Conservation (phyloP, 495 filamentous ascomycete genomes). For the Penicillium macrosclerotiorum region DNA sequence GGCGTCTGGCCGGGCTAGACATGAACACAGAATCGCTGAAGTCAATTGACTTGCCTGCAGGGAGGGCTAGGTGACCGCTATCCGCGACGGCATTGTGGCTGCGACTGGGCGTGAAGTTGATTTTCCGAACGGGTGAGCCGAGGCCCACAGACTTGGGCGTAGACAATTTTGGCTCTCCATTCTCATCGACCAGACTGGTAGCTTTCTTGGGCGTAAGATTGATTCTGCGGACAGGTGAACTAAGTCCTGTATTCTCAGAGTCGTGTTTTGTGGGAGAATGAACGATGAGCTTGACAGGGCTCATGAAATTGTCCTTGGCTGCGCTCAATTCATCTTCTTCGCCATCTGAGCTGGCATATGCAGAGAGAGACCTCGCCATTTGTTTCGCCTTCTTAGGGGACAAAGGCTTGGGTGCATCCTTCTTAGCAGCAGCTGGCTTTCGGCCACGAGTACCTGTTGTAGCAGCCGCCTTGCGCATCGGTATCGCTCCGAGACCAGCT, state of each 20-base stretch:
- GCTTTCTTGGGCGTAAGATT: conserved; percentile 36
- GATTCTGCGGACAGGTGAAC: conserved; percentile 42
- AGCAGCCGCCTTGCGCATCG: conserved; percentile 45
- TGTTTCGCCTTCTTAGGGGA: conserved; percentile 58
- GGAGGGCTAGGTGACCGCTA: conserved; percentile 24
- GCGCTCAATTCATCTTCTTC: conserved; percentile 52
- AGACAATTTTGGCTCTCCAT: conserved; percentile 31
- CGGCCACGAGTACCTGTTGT: conserved; percentile 31
- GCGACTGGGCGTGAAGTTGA: conserved; percentile 32
- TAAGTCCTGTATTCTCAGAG: conserved; percentile 26
- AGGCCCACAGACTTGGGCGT: conserved; percentile 22
- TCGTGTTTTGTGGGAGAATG: conserved; percentile 41
- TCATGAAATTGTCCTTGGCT: conserved; percentile 39
- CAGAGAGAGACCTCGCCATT: conserved; percentile 44
- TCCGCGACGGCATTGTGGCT: conserved; percentile 20
- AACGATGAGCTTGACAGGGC: conserved; percentile 26
- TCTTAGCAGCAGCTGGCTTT: conserved; percentile 36
- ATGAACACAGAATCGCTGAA: conserved; percentile 40
- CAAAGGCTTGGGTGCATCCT: conserved; percentile 38
- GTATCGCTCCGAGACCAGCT: conserved; percentile 46
- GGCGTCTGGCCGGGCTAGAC: conserved; percentile 50
- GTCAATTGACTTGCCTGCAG: conserved; percentile 29
- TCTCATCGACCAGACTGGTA: conserved; percentile 33
- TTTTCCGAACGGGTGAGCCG: conserved; percentile 29
- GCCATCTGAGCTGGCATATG: conserved; percentile 41